Evolutionary conservation across 345 rosid genomes (phyloP).

Genomic region (Cardamine chenopodiifolia): DNA sequence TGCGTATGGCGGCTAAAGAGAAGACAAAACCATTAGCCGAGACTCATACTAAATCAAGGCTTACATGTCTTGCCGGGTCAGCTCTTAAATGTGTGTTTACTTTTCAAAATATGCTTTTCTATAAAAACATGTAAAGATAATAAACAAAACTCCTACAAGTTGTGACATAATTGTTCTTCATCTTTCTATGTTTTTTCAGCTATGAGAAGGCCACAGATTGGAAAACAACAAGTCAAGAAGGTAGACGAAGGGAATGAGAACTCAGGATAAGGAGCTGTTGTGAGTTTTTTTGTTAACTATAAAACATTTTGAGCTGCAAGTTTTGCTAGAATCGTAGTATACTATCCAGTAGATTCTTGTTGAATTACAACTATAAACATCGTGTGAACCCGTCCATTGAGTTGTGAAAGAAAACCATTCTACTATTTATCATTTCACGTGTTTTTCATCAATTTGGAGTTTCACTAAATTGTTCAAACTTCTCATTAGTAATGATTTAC

Average conservation of each 20-base stretch:
- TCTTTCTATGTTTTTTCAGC: slow-evolving; percentile 21
- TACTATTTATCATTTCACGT: neutral
- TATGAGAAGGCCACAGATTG: slow-evolving; percentile 23
- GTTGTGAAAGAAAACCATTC: slow-evolving; percentile 21
- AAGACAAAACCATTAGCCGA: slow-evolving; percentile 78
- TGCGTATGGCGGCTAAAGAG: slow-evolving; percentile 66
- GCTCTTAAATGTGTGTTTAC: slow-evolving; percentile 62
- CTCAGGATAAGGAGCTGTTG: slow-evolving; percentile 19
- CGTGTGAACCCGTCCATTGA: neutral
- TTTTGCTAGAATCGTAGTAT: slow-evolving; percentile 20
- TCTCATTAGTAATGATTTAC: neutral
- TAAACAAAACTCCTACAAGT: neutral
- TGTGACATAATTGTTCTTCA: slow-evolving; percentile 10
- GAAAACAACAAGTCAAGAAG: slow-evolving; percentile 19
- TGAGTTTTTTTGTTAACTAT: neutral
- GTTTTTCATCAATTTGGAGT: neutral
- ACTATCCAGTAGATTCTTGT: slow-evolving; percentile 7
- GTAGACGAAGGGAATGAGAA: slow-evolving; percentile 9
- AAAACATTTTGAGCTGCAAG: slow-evolving; percentile 15
- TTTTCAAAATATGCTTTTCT: neutral
- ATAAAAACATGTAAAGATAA: neutral
- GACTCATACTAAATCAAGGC: slow-evolving; percentile 78
- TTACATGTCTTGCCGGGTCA: slow-evolving; percentile 92
- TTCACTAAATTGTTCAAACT: neutral
- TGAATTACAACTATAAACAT: neutral